These are phyloP conservation scores for Lophium mytilinum DNA, from an alignment of 495 filamentous ascomycete species.

Conservation along the genomic window DNA sequence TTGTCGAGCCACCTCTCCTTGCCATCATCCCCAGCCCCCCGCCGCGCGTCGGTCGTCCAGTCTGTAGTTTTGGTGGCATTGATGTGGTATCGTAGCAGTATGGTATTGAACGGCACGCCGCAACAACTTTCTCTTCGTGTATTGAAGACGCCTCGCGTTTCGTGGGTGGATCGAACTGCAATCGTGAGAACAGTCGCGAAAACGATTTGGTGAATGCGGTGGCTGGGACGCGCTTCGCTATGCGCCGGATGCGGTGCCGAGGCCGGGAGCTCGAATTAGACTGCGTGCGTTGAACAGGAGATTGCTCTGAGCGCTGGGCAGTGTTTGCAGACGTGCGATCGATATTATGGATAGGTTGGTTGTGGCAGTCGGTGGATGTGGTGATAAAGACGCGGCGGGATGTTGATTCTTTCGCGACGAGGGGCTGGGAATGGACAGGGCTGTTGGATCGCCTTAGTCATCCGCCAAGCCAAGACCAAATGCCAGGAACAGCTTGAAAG, in stretches of 20 bases:
- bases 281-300: background rate
- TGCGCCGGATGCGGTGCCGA: background rate
- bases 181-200: background rate
- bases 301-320: background rate
- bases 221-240: background rate
- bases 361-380: no score
- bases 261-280: background rate
- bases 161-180: no score
- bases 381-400: background rate
- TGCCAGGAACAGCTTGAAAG: no score
- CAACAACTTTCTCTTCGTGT: background rate
- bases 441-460: no score
- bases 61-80: background rate
- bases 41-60: conserved; percentile 16
- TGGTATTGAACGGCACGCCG: background rate
- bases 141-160: no score
- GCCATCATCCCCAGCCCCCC: background rate
- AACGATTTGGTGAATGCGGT: background rate
- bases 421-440: conserved; percentile 1
- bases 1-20: background rate
- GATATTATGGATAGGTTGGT: no score
- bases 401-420: background rate
- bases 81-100: no score
- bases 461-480: no score
- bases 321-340: no score